These are phyloP conservation scores for Syzygium aromaticum DNA, from an alignment of 345 rosid species.

Conservation along the genomic window DNA sequence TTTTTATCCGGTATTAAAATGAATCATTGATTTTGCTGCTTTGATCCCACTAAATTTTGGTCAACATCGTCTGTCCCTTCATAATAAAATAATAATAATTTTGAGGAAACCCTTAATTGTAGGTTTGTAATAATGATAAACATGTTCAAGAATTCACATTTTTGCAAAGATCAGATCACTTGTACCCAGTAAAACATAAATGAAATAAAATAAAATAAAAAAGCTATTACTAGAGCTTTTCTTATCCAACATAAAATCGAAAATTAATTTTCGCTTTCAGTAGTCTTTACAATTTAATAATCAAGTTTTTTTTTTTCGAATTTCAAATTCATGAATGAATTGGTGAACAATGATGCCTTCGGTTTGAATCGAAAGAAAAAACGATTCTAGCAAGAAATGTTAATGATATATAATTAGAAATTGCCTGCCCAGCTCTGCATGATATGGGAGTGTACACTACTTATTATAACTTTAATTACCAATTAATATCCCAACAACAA, in stretches of 20 bases:
- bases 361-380: no score
- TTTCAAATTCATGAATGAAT: no score
- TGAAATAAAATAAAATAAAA: not conserved
- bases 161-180: not conserved
- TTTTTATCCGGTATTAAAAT: not conserved
- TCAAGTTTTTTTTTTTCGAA: no score
- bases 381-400: not conserved
- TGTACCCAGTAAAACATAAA: not conserved
- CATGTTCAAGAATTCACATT: not conserved
- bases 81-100: not conserved
- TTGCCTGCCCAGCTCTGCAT: not conserved
- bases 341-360: not conserved
- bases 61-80: not conserved
- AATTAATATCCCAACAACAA: no score
- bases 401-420: not conserved
- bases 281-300: not conserved
- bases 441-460: not conserved
- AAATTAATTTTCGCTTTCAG: not conserved
- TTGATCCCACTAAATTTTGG: not conserved
- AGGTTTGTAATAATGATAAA: not conserved
- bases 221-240: not conserved
- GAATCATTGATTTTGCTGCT: not conserved
- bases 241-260: not conserved
- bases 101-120: not conserved
- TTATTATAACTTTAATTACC: no score